Conservation (phyloP, 2,329 filamentous ascomycete species). For the Dichotomopilus funicola region DNA sequence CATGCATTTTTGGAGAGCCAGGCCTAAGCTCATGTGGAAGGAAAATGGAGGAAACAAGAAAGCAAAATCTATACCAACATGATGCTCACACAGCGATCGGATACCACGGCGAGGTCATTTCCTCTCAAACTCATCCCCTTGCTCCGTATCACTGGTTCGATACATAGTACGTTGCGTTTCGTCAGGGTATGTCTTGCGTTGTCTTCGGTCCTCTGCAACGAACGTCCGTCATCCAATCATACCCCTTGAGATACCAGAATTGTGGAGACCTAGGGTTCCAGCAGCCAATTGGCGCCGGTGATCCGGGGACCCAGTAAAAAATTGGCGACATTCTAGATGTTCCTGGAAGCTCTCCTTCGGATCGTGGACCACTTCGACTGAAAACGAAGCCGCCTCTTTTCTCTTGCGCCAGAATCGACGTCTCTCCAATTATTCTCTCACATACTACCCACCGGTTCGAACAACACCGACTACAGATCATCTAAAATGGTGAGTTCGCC, state of each 20-base stretch:
- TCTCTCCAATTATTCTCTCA: no score
- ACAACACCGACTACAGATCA: neutral
- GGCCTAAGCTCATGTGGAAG: no score
- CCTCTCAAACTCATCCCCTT: no score
- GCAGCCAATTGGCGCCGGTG: constrained; percentile 11
- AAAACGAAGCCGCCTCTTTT: constrained; percentile 12
- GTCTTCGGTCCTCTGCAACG: neutral
- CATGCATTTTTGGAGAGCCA: no score
- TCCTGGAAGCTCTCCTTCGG: constrained; percentile 27
- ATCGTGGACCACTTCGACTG: constrained; percentile 16
- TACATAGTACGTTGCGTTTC: no score
- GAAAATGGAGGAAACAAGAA: no score
- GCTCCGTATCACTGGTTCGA: no score
- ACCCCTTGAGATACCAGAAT: constrained; percentile 1
- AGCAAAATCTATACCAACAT: no score
- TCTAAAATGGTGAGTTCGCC: constrained; percentile 15
- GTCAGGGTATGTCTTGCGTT: no score
- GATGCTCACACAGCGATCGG: no score
- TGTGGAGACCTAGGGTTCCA: constrained; percentile 22
- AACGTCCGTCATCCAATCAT: constrained; percentile 2
- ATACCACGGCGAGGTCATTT: no score
- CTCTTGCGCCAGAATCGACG: neutral
- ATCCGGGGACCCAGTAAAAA: constrained; percentile 22
- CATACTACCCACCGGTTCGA: neutral
- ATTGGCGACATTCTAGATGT: constrained; percentile 29